Conservation (phyloP, 768 basidiomycete species). For the Tephrocybe rancida region DNA sequence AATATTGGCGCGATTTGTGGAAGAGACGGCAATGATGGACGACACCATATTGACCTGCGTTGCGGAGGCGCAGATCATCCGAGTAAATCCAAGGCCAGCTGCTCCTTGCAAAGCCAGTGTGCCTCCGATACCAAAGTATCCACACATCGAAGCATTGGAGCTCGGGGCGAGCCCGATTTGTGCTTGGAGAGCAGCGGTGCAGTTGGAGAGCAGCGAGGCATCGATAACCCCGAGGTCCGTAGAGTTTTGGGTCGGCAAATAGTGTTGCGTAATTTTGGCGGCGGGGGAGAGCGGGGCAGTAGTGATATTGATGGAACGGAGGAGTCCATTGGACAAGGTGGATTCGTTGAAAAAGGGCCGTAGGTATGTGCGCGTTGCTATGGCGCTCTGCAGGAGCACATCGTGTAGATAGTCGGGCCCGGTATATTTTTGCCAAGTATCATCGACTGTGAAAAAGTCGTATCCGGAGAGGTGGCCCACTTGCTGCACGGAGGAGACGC, state of each 20-base stretch:
- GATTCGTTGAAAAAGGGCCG: background rate
- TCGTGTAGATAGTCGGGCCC: conserved; percentile 2
- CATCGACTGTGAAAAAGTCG: background rate
- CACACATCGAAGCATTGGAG: background rate
- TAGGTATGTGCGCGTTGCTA: background rate
- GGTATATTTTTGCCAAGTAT: background rate
- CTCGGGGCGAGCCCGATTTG: background rate
- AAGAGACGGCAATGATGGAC: background rate
- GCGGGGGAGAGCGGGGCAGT: background rate
- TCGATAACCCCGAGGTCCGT: background rate
- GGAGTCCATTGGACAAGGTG: background rate
- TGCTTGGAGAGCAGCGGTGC: background rate
- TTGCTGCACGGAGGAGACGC: background rate
- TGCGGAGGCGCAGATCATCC: conserved; percentile 2
- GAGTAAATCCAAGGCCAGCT: background rate
- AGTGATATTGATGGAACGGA: background rate
- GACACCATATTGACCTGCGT: conserved; percentile 7
- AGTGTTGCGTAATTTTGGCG: background rate
- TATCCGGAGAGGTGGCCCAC: background rate
- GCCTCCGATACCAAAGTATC: background rate
- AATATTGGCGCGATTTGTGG: background rate
- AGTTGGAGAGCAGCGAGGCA: background rate
- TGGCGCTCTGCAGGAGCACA: background rate
- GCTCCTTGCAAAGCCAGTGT: background rate
- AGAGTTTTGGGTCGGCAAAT: background rate